Conservation (phyloP, 2,329 filamentous ascomycete species). For the Xylariaceae sp. region DNA sequence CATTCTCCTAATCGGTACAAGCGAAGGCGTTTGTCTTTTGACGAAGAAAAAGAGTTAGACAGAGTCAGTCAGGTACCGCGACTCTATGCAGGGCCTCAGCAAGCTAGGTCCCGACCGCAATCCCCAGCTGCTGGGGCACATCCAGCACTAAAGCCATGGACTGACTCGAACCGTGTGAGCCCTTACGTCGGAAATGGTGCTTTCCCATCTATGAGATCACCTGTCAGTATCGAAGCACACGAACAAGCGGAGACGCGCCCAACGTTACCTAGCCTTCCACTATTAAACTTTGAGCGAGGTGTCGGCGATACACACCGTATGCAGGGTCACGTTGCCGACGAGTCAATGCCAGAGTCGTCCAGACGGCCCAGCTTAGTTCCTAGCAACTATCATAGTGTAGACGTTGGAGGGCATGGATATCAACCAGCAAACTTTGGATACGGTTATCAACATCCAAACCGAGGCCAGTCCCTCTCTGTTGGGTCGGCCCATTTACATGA, state of each 20-base stretch:
- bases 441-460: constrained; percentile 51
- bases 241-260: constrained; percentile 47
- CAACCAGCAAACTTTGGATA: constrained; percentile 47
- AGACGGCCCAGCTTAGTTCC: constrained; percentile 37
- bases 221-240: constrained; percentile 42
- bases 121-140: constrained; percentile 45
- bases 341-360: constrained; percentile 41
- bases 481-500: constrained; percentile 54
- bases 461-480: constrained; percentile 55
- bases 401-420: constrained; percentile 44
- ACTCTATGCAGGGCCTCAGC: constrained; percentile 49
- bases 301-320: constrained; percentile 41
- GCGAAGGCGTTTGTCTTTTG: constrained; percentile 53
- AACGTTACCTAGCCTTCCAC: constrained; percentile 52
- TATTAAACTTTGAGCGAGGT: constrained; percentile 48
- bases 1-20: constrained; percentile 58
- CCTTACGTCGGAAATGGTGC: constrained; percentile 43
- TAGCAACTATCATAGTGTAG: constrained; percentile 40
- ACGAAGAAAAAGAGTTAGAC: constrained; percentile 49
- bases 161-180: constrained; percentile 43
- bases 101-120: constrained; percentile 38
- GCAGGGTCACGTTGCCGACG: constrained; percentile 46
- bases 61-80: constrained; percentile 55
- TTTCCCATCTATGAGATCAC: constrained; percentile 43
- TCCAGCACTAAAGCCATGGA: constrained; percentile 47